Evolutionary conservation across 2,329 filamentous ascomycete genomes (phyloP).

Genomic region (Penicillium sp.): DNA sequence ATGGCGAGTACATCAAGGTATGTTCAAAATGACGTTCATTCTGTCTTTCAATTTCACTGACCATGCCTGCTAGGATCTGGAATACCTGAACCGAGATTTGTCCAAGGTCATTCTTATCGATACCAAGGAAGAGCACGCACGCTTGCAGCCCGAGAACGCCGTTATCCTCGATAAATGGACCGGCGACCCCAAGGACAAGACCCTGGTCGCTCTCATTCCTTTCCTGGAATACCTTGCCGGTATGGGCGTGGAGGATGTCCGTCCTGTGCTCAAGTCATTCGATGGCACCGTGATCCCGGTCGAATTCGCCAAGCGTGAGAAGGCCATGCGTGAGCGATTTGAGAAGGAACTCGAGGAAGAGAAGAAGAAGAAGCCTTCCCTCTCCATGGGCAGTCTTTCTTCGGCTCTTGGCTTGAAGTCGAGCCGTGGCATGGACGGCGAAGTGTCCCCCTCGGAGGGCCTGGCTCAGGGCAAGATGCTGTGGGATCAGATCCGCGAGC

Average conservation of each 20-base stretch:
- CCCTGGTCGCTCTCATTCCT: conserved; percentile 85
- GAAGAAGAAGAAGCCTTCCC: conserved; percentile 63
- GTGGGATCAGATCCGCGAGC: conserved; percentile 89
- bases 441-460: conserved; percentile 73
- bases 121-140: conserved; percentile 79
- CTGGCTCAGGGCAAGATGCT: conserved; percentile 95
- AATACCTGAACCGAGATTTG: conserved; percentile 93
- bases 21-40: conserved; percentile 20
- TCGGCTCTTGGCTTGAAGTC: conserved; percentile 78
- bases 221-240: conserved; percentile 97
- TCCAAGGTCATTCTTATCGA: conserved; percentile 96
- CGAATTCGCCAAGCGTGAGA: conserved; percentile 89
- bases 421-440: conserved; percentile 64
- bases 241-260: conserved; percentile 87
- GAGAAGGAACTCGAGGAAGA: conserved; percentile 75
- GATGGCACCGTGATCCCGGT: conserved; percentile 85
- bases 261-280: conserved; percentile 83
- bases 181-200: conserved; percentile 79
- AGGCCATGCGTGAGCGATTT: conserved; percentile 82
- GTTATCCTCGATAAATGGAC: conserved; percentile 90
- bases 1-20: conserved; percentile 96
- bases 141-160: conserved; percentile 93
- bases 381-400: conserved; percentile 70
- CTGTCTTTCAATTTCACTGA: conserved; percentile 4
- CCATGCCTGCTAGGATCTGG: conserved; percentile 71